A percentile compares a stretch with the other conserved stretches of the same genome.
phyloP scores from a whole-genome alignment of 2,329 filamentous ascomycete species.

The Fusarium setosum region DNA sequence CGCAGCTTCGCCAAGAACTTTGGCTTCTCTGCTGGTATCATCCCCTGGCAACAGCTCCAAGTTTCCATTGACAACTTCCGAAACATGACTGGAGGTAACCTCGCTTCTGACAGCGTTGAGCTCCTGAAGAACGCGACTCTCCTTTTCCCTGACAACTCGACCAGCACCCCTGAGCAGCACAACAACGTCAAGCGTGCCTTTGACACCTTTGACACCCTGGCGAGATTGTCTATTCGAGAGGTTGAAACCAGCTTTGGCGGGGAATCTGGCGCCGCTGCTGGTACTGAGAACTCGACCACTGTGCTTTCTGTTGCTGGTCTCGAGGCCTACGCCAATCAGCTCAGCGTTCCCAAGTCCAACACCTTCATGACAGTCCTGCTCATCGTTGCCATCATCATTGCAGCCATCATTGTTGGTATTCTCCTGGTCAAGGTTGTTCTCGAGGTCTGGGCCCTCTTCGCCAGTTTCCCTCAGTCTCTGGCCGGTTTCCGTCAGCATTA shows the following conservation, averaged over 20 bases:
- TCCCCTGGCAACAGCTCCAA: conserved; percentile 87
- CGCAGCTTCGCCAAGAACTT: conserved; percentile 93
- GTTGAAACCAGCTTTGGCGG: conserved; percentile 60
- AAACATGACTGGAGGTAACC: conserved; percentile 82
- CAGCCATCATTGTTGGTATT: conserved; percentile 84
- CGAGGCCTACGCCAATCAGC: conserved; percentile 83
- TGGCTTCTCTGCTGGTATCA: conserved; percentile 86
- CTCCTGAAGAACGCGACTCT: conserved; percentile 82
- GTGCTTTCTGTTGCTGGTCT: conserved; percentile 75
- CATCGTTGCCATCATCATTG: conserved; percentile 88
- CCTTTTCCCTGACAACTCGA: conserved; percentile 72
- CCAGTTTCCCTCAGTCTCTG: conserved; percentile 83
- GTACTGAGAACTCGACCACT: conserved; percentile 49
- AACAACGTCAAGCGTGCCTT: conserved; percentile 67
- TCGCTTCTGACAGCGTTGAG: conserved; percentile 81
- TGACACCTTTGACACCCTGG: conserved; percentile 58
- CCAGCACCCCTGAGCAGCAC: conserved; percentile 53
- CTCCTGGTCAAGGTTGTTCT: conserved; percentile 91
- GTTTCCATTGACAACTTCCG: conserved; percentile 87
- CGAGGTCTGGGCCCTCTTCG: conserved; percentile 91
- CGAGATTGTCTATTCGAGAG: conserved; percentile 65
- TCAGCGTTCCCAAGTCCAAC: conserved; percentile 87
- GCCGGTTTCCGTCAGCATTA: conserved; percentile 93
- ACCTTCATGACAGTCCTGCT: conserved; percentile 96
- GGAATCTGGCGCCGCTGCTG: conserved; percentile 40